Percentiles rank a stretch among this genome's conserved stretches.
phyloP scores from a whole-genome alignment of 1,284 basidiomycete genomes.

The Cutaneotrichosporon arboriforme region DNA sequence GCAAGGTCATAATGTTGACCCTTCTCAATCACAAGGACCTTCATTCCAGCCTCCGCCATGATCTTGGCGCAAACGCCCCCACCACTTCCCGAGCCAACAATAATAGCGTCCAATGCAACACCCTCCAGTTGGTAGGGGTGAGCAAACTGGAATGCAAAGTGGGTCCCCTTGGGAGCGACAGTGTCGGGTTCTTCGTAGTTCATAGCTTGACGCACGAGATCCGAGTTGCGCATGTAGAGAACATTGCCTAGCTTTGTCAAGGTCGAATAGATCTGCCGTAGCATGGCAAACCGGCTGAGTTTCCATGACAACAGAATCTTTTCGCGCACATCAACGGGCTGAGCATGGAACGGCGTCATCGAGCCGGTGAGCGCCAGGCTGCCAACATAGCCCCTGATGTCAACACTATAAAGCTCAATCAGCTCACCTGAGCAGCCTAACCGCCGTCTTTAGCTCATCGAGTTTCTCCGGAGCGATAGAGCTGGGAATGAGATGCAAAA shows the following conservation, averaged over 20 bases:
- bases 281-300: constrained; percentile 1
- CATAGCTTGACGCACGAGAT: constrained; percentile 8
- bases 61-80: constrained; percentile 46
- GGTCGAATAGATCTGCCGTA: constrained; percentile 15
- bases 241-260: constrained; percentile 10
- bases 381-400: constrained; percentile 5
- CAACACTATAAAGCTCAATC: too few relatives aligned
- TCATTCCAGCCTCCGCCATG: constrained; percentile 38
- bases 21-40: constrained; percentile 50
- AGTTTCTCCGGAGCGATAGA: constrained; percentile 10
- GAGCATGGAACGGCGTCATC: constrained; percentile 15
- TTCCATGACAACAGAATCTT: constrained; percentile 12
- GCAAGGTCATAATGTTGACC: constrained; percentile 43
- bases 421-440: constrained; percentile 20
- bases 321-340: constrained; percentile 9
- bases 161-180: background rate
- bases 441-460: constrained; percentile 21
- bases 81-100: constrained; percentile 51
- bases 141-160: constrained; percentile 5
- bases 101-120: constrained; percentile 10
- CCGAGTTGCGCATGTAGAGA: constrained; percentile 13
- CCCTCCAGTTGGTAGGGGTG: background rate
- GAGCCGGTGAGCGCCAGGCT: constrained; percentile 7
- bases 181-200: constrained; percentile 1
- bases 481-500: constrained; percentile 9